A percentile compares a stretch with the other conserved stretches of the same genome.
phyloP scores from a whole-genome alignment of 148 eudicot species.

The Rheum nobile region DNA sequence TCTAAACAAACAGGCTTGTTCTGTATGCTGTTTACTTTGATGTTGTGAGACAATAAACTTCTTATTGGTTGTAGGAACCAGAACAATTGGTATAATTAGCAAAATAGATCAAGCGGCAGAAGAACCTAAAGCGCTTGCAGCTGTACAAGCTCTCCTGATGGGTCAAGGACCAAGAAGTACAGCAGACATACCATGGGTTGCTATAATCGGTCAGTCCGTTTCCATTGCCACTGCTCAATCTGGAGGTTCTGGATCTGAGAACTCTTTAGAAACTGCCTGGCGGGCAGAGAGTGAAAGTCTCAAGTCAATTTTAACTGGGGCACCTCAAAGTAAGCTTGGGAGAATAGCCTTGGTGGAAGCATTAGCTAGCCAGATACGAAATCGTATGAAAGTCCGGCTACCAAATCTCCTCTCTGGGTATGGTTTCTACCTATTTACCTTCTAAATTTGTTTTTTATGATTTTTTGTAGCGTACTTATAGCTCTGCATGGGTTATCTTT shows the following conservation, averaged over 20 bases:
- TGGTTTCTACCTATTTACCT: neutral
- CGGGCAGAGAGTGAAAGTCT: constrained; percentile 89
- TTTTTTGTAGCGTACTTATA: neutral
- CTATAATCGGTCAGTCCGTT: constrained; percentile 94
- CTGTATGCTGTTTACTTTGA: neutral
- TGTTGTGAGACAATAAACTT: neutral
- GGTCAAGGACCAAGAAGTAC: constrained; percentile 95
- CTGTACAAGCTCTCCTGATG: constrained; percentile 83
- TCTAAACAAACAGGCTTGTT: neutral
- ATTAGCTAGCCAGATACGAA: constrained; percentile 53
- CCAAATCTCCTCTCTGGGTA: constrained; percentile 58
- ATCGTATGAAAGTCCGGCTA: constrained; percentile 51
- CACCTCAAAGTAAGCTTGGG: constrained; percentile 59
- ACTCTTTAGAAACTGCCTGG: constrained; percentile 95
- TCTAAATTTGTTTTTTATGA: neutral
- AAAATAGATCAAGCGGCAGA: constrained; percentile 92
- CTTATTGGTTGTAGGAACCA: constrained; percentile 48
- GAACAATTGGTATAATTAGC: constrained; percentile 94
- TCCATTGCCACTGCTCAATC: constrained; percentile 87
- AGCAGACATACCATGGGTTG: constrained; percentile 94
- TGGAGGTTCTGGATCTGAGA: constrained; percentile 75
- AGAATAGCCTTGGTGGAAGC: constrained; percentile 58
- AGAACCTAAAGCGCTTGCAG: constrained; percentile 91
- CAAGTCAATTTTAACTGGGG: constrained; percentile 46
- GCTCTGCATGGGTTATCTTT: neutral